Evolutionary conservation across 352 stramenopile species (phyloP).

Genomic region (Blastocystis sp.): DNA sequence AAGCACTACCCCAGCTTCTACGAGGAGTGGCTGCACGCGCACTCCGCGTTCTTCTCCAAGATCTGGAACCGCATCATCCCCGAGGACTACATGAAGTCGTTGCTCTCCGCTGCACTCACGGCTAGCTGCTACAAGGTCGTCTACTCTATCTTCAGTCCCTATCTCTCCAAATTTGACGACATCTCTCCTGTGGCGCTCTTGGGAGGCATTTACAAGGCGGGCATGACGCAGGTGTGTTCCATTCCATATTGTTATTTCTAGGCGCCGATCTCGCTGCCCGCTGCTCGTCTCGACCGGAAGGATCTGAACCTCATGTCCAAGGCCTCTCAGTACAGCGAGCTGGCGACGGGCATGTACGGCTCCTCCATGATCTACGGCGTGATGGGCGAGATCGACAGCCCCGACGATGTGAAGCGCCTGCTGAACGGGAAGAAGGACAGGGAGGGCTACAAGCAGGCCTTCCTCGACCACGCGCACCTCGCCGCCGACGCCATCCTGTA

Average conservation of each 20-base stretch:
- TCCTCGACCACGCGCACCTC: conserved; percentile 20
- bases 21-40: conserved; percentile 21
- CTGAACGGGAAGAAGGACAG: conserved; percentile 5
- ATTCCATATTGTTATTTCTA: background rate
- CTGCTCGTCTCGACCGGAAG: background rate
- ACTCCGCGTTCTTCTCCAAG: conserved; percentile 15
- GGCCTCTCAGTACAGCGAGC: conserved; percentile 31
- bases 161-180: conserved; percentile 60
- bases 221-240: background rate
- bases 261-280: background rate
- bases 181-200: conserved; percentile 30
- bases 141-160: conserved; percentile 19
- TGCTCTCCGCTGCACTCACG: background rate
- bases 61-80: conserved; percentile 36
- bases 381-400: conserved; percentile 41
- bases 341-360: conserved; percentile 61
- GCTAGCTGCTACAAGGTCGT: conserved; percentile 38
- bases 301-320: background rate
- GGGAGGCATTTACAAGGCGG: conserved; percentile 18
- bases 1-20: conserved; percentile 57
- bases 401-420: conserved; percentile 32
- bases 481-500: conserved; percentile 8
- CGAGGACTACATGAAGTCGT: conserved; percentile 44
- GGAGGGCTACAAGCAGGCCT: conserved; percentile 46
- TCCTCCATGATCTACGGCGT: conserved; percentile 49